Evolutionary conservation across 768 basidiomycete genomes (phyloP).

Genomic region (Mycena chlorophos): DNA sequence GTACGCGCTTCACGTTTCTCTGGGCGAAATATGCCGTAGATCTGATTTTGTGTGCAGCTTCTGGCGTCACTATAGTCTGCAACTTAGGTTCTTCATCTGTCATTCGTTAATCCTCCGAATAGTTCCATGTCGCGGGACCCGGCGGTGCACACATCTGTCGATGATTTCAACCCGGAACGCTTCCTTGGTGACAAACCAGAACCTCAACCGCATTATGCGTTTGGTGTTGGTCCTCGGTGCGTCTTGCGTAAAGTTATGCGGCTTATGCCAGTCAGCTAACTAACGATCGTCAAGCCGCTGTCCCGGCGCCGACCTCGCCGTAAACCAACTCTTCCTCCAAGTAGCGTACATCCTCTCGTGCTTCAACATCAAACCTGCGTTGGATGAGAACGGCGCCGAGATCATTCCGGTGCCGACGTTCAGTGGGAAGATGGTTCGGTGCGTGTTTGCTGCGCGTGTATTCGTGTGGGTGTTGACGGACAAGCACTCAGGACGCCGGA

Average conservation of each 20-base stretch:
- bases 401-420: neutral
- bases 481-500: neutral
- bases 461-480: neutral
- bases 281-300: neutral
- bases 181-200: neutral
- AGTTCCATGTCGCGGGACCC: neutral
- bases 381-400: neutral
- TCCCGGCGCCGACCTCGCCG: neutral
- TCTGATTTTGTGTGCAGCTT: neutral
- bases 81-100: neutral
- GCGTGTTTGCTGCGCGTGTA: neutral
- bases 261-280: neutral
- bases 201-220: neutral
- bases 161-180: neutral
- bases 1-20: neutral
- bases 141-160: neutral
- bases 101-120: neutral
- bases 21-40: neutral
- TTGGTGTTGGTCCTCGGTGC: neutral
- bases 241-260: neutral
- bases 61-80: neutral
- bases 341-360: neutral
- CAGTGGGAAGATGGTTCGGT: neutral
- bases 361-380: neutral
- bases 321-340: neutral